Evolutionary conservation across 2,329 filamentous ascomycete species (phyloP).

Genomic region (Chrysosporium keratinophilum): DNA sequence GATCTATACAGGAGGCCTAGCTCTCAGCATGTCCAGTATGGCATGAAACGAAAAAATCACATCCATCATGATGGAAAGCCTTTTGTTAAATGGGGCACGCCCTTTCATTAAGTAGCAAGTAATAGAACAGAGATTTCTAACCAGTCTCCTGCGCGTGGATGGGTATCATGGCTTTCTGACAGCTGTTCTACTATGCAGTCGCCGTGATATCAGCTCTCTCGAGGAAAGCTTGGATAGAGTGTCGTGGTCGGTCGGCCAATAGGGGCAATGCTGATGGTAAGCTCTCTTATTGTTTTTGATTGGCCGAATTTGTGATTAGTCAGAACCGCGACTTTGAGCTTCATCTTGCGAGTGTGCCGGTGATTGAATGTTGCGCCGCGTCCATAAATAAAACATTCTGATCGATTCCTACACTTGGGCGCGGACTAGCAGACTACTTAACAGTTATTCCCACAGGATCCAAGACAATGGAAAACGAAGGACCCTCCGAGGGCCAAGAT

Average conservation of each 20-base stretch:
- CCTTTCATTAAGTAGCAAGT: background rate
- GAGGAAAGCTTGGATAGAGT: background rate
- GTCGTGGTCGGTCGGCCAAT: background rate
- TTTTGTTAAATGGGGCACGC: background rate
- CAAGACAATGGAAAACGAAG: constrained; percentile 62
- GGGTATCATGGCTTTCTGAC: background rate
- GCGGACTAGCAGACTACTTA: background rate
- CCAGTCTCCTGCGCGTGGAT: background rate
- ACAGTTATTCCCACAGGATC: background rate
- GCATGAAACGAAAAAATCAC: background rate
- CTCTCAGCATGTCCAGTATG: background rate
- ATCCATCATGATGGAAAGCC: background rate
- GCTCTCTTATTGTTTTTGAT: background rate
- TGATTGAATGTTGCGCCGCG: background rate
- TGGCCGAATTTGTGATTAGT: background rate
- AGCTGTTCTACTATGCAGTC: background rate
- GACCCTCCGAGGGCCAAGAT: constrained; percentile 65
- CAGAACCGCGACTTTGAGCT: background rate
- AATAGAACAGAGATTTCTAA: background rate
- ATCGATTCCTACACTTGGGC: background rate
- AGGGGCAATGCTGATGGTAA: background rate
- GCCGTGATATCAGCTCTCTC: background rate
- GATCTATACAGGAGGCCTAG: background rate
- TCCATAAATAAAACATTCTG: background rate
- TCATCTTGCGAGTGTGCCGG: background rate